Evolutionary conservation across 208 protist genomes (phyloP).

Genomic region (Trypanosoma grayi): DNA sequence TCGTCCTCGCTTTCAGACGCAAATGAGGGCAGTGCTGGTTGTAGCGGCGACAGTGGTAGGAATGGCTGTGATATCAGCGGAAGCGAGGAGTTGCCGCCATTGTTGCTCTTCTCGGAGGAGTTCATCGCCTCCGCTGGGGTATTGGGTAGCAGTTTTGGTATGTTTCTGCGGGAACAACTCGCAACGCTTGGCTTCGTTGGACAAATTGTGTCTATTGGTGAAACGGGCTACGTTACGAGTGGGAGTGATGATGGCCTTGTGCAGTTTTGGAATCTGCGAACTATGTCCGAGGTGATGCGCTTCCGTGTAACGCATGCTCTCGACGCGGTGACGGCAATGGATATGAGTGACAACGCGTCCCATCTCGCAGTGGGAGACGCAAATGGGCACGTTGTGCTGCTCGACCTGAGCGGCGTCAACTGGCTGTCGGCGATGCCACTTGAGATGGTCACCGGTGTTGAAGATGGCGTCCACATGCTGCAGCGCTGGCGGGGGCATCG

Average conservation of each 20-base stretch:
- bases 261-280: conserved; percentile 79
- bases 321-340: conserved; percentile 59
- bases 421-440: conserved; percentile 19
- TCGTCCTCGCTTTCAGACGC: no score
- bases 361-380: conserved; percentile 58
- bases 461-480: conserved; percentile 34
- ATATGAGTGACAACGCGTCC: conserved; percentile 18
- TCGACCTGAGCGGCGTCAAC: conserved; percentile 42
- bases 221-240: conserved; percentile 49
- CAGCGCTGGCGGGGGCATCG: conserved; percentile 75
- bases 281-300: conserved; percentile 56
- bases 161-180: conserved; percentile 26
- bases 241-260: conserved; percentile 74
- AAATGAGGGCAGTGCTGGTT: no score
- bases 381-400: conserved; percentile 49
- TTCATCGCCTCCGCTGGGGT: conserved; percentile 4
- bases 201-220: conserved; percentile 32
- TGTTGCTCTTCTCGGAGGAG: conserved; percentile 26
- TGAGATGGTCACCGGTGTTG: conserved; percentile 21
- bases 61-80: not conserved
- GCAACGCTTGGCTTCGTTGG: conserved; percentile 39
- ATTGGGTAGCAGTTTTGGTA: conserved; percentile 8
- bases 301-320: conserved; percentile 49
- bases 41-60: not conserved
- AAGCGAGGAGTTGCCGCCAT: conserved; percentile 8